Evolutionary conservation across 163 green algal genomes (phyloP).

Genomic region (Prototheca wickerhamii): DNA sequence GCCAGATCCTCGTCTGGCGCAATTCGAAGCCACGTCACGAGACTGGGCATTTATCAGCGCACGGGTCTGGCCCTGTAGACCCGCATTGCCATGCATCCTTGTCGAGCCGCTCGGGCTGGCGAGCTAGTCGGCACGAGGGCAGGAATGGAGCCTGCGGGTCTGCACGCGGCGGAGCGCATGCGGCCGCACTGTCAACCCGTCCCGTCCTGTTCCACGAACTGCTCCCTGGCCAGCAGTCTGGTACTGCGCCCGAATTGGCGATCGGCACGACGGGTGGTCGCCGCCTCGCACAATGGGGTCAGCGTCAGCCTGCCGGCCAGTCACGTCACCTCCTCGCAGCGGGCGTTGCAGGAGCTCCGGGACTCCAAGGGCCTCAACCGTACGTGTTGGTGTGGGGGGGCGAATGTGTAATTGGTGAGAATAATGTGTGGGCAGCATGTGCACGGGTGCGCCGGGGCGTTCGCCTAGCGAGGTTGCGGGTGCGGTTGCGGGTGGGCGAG

Average conservation of each 20-base stretch:
- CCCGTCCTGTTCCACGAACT: background rate
- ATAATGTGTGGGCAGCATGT: too few relatives aligned
- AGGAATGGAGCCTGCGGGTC: background rate
- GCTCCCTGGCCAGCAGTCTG: too few relatives aligned
- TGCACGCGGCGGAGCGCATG: background rate
- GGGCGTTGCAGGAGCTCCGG: constrained; percentile 31
- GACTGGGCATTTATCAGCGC: too few relatives aligned
- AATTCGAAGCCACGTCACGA: too few relatives aligned
- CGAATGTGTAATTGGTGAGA: background rate
- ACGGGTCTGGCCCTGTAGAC: background rate
- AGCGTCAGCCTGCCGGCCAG: constrained; percentile 36
- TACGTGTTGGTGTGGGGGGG: constrained; percentile 14
- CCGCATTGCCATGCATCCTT: background rate
- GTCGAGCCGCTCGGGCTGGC: background rate
- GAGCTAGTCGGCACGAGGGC: background rate
- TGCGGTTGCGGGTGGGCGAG: background rate
- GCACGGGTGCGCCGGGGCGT: background rate
- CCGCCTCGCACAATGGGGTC: background rate
- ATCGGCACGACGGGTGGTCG: background rate
- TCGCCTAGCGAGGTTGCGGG: background rate
- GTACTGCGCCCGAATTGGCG: too few relatives aligned
- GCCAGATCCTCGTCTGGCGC: too few relatives aligned
- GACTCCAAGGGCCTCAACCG: constrained; percentile 32
- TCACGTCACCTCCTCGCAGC: constrained; percentile 23
- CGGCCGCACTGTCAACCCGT: background rate